phyloP scores from a whole-genome alignment of 495 filamentous ascomycete species.

The Aspergillus kassunensis region DNA sequence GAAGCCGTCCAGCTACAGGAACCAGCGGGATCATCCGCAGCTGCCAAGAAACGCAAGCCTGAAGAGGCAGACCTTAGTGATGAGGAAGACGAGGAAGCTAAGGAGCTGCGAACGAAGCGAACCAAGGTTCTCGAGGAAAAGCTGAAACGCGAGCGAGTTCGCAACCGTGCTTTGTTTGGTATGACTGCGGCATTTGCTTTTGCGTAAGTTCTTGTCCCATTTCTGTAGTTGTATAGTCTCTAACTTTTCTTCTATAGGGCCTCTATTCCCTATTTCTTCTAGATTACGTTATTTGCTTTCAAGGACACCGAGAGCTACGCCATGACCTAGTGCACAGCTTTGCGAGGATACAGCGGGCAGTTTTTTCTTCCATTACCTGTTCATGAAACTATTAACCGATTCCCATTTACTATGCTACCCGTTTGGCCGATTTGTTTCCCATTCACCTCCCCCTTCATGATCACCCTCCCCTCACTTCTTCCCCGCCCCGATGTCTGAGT shows the following conservation, averaged over 20 bases:
- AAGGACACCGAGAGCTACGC: background rate
- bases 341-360: background rate
- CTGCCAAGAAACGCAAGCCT: slow-evolving; percentile 73
- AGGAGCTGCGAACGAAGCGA: slow-evolving; percentile 64
- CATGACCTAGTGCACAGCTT: background rate
- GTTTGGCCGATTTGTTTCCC: background rate
- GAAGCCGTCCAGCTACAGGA: slow-evolving; percentile 61
- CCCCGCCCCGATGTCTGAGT: slow-evolving; percentile 8
- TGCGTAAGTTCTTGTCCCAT: slow-evolving; percentile 62
- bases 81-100: slow-evolving; percentile 51
- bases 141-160: slow-evolving; percentile 75
- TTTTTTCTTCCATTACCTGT: background rate
- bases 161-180: slow-evolving; percentile 77
- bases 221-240: background rate
- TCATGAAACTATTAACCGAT: background rate
- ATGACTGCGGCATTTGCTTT: slow-evolving; percentile 79
- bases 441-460: background rate
- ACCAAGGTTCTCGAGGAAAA: slow-evolving; percentile 69
- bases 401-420: background rate
- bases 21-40: slow-evolving; percentile 34
- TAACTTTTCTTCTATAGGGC: slow-evolving; percentile 32
- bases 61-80: slow-evolving; percentile 57
- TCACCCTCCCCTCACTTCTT: slow-evolving; percentile 2
- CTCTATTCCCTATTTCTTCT: slow-evolving; percentile 48
- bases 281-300: slow-evolving; percentile 3